These are phyloP conservation scores for Ramichloridium luteum DNA, from an alignment of 2,329 filamentous ascomycete genomes.

Conservation along the genomic window DNA sequence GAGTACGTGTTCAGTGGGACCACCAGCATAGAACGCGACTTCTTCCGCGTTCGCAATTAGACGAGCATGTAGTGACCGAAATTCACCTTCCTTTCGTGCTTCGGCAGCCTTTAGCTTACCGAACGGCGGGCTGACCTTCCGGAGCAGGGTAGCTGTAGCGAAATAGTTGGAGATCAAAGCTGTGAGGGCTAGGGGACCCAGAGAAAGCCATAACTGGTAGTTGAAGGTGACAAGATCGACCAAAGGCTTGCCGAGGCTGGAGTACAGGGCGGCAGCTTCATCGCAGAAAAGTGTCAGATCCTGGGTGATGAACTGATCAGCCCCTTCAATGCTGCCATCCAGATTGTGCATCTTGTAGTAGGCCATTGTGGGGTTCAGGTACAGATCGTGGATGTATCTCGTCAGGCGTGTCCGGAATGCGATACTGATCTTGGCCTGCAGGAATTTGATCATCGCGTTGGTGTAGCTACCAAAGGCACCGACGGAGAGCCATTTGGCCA, in stretches of 20 bases:
- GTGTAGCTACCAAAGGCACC: constrained; percentile 91
- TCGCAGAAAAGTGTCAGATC: constrained; percentile 93
- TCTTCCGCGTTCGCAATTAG: constrained; percentile 96
- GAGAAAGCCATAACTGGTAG: constrained; percentile 84
- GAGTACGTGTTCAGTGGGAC: constrained; percentile 88
- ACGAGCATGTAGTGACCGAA: constrained; percentile 78
- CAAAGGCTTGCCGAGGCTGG: constrained; percentile 90
- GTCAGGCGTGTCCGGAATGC: constrained; percentile 92
- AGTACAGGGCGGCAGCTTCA: constrained; percentile 83
- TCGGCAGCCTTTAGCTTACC: constrained; percentile 95
- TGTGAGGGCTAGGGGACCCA: constrained; percentile 76
- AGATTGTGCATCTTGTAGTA: constrained; percentile 93
- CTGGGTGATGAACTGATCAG: constrained; percentile 95
- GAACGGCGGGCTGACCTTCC: constrained; percentile 83
- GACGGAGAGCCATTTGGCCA: constrained; percentile 89
- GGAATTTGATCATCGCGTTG: constrained; percentile 97
- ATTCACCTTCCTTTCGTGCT: constrained; percentile 88
- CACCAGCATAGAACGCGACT: constrained; percentile 92
- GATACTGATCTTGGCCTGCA: constrained; percentile 96
- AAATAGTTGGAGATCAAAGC: constrained; percentile 89
- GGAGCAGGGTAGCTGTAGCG: constrained; percentile 77
- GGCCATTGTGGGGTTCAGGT: constrained; percentile 85
- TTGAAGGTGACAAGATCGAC: constrained; percentile 98
- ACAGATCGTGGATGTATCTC: constrained; percentile 92
- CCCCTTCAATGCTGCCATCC: constrained; percentile 82